Base-by-base conservation (phyloP, 345 rosid genomes). In the Pistacia vera region DNA sequence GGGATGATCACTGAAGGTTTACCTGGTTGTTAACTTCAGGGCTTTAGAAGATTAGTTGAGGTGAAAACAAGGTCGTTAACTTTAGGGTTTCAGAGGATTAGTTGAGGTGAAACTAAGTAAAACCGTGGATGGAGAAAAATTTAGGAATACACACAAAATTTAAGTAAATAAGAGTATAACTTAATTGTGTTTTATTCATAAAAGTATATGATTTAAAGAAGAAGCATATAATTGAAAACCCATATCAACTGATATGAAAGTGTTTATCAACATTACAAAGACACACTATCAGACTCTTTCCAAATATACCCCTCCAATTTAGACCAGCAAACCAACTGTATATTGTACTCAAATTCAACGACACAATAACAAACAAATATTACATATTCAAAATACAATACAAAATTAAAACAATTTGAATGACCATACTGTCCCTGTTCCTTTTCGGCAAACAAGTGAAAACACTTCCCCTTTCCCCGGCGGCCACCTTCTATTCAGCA, bases 391-490 rank as follows among this genome's bases (percentile, higher is more conserved):
- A 22, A 22, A 22, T 22, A 22, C 25, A 22, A 25, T 73, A 63
- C 72, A 87, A 75, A 58, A 64, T 5, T 8, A 64, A 70, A 74
- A 83, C 81, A 72, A 72, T 79, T 63, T 54, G 48, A 60, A 63
- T 66, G 70, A 67, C 77, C 64, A 17, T 22, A 10, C 51, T 71
- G 74, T 7, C 41, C 33, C 33, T 30, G 33, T 30, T 30, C 33
- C 33, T 30, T 30, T 30, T 30, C 0, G 33, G 33, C 33, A 30
- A 1, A 25, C 25, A 25, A 25, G 25, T 25, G 25, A 25, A 25
- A 25, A 30, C 33, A 30, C 33, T 2, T 30, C 33, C 33, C 33
- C 2, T 22, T 25, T 30, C 33, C 3, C 33, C 33, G 33, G 33
- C 33, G 25, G 36, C 44, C 55, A 35, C 22, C 66, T 11, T 61